Evolutionary conservation across 2,329 filamentous ascomycete species (phyloP), one percentile per base, ranked within the genome.

Genomic region (Alternaria sp.): DNA sequence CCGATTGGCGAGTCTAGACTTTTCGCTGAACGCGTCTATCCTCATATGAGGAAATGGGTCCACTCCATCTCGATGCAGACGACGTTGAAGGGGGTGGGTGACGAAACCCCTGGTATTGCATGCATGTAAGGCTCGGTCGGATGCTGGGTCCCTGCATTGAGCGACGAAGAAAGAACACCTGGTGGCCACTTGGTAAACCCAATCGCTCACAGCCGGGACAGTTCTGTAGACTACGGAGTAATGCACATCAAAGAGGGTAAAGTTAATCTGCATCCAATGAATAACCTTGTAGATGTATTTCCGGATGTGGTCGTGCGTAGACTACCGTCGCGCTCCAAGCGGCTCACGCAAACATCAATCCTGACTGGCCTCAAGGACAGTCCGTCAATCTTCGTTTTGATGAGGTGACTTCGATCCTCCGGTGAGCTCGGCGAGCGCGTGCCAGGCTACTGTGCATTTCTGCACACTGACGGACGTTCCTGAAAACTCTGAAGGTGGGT

Each of bases 1-100:
- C 73, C 71, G 75, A 78, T 78, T 79, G 75, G 76, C 73, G 73
- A 78, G 67, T 54, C 58, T 46, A 60, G 63, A 60, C 60, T 65
- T 58, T 51, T 67, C 66, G 70, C 58, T 69, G 72, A 70, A 58
- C 66, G 66, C 62, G 65, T 71, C 64, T 66, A 51, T 47, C 67
- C 69, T 66, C 55, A 60, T 67, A 60, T 62, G 47, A 66, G 50
- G 30, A 41, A 58, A 49, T 30, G 47, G 30, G 55, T 60, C 64
- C 71, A 54, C 67, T 66, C 53, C 63, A 63, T 62, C 61, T 66
- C 66, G 61, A 67, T 71, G 68, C 45, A 61, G 64, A 58, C 50
- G 64, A 58, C 50, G 58, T 44, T 62, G 59, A 51, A 51, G 55
- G 30, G 47, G 50, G 55, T 41, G 37, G 55, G 61, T 65, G 59